A percentile compares a stretch with the other conserved stretches of the same genome.
Evolutionary conservation across 2,329 filamentous ascomycete genomes (phyloP).

Genomic region (Alternaria ethzedia): DNA sequence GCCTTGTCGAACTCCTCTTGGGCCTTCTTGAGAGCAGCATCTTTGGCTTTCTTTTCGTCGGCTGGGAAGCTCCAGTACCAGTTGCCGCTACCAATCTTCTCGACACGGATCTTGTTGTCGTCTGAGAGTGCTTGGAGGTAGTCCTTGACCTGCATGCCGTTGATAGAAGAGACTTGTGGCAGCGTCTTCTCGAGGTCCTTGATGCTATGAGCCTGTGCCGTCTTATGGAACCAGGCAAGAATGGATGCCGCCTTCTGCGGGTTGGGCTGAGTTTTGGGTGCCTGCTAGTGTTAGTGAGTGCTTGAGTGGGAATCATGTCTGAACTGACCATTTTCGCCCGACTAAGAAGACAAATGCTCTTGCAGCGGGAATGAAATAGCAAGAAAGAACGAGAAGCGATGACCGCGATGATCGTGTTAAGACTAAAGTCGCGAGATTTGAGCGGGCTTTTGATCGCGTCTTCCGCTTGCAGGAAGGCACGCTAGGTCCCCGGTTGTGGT

Average conservation of each 20-base stretch:
- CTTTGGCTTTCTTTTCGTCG: slow-evolving; percentile 60
- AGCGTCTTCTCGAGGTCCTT: slow-evolving; percentile 72
- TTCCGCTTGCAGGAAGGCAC: not conserved
- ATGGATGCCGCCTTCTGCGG: slow-evolving; percentile 65
- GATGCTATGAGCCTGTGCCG: slow-evolving; percentile 67
- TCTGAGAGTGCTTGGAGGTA: slow-evolving; percentile 68
- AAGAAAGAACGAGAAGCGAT: not conserved
- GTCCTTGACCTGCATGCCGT: slow-evolving; percentile 71
- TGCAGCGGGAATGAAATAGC: not conserved
- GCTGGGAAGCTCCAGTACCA: slow-evolving; percentile 74
- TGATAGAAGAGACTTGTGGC: slow-evolving; percentile 67
- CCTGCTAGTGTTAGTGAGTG: slow-evolving; percentile 37
- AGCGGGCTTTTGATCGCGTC: not conserved
- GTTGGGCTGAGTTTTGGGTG: slow-evolving; percentile 64
- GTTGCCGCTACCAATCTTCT: slow-evolving; percentile 74
- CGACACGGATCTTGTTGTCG: slow-evolving; percentile 67
- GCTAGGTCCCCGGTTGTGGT: not conserved
- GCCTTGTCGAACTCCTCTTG: slow-evolving; percentile 49
- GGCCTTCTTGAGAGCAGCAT: slow-evolving; percentile 48
- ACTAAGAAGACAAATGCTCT: not conserved
- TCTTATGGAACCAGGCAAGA: slow-evolving; percentile 65
- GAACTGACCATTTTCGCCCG: slow-evolving; percentile 16
- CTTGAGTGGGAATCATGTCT: not conserved
- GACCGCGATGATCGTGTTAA: not conserved
- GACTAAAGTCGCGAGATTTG: not conserved